These are phyloP conservation scores for Blastomyces parvus DNA, from an alignment of 2,329 filamentous ascomycete genomes.

Conservation along the genomic window DNA sequence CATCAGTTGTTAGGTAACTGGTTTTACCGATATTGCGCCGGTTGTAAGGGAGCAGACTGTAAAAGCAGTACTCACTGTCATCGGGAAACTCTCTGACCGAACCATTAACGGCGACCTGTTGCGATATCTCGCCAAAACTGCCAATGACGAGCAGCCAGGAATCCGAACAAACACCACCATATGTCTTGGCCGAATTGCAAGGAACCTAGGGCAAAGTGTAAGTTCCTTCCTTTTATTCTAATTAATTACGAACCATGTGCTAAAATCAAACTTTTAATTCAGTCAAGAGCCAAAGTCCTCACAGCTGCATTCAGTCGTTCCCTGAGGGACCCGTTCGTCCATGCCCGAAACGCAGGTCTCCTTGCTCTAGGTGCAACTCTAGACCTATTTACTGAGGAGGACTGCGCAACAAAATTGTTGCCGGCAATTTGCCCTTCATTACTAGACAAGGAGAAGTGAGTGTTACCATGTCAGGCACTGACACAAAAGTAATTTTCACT, in stretches of 20 bases:
- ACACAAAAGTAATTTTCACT: background rate
- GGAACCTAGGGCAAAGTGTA: constrained; percentile 62
- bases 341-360: constrained; percentile 81
- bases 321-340: constrained; percentile 85
- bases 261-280: constrained; percentile 23
- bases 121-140: constrained; percentile 83
- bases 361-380: constrained; percentile 76
- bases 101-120: constrained; percentile 89
- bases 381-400: constrained; percentile 81
- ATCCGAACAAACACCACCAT: constrained; percentile 98
- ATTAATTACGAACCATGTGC: constrained; percentile 10
- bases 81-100: constrained; percentile 82
- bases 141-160: constrained; percentile 93
- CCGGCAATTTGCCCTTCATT: constrained; percentile 75
- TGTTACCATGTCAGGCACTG: background rate
- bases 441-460: constrained; percentile 82
- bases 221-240: constrained; percentile 10
- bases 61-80: constrained; percentile 80
- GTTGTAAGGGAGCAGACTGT: constrained; percentile 92
- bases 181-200: constrained; percentile 90
- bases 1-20: constrained; percentile 57
- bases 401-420: constrained; percentile 73
- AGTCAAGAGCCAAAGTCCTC: constrained; percentile 78
- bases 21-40: constrained; percentile 84
- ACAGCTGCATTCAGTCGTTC: constrained; percentile 86